These are phyloP conservation scores for Colletotrichum neosansevieriae DNA, from an alignment of 2,329 filamentous ascomycete species.

Conservation along the genomic window DNA sequence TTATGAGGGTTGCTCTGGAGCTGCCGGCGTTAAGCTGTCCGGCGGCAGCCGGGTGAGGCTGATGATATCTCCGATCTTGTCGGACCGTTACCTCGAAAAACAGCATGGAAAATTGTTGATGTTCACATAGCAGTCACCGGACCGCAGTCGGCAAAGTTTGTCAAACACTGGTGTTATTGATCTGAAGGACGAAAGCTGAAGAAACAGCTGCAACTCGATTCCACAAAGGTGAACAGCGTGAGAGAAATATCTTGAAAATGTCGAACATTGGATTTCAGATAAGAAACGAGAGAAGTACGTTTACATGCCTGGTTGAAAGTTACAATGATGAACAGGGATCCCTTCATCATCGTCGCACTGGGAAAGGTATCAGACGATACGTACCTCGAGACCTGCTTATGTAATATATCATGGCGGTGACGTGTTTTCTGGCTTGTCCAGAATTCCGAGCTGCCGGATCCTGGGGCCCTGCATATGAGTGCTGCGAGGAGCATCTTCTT, in stretches of 20 bases:
- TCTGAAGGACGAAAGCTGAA: too few species aligned
- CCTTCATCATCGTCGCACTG: too few species aligned
- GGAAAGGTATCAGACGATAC: too few species aligned
- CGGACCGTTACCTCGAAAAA: background rate
- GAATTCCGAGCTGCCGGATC: slow-evolving; percentile 7
- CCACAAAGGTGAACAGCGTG: too few species aligned
- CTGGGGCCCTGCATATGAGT: slow-evolving; percentile 12
- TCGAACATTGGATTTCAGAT: background rate
- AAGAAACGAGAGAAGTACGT: background rate
- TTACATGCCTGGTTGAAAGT: background rate
- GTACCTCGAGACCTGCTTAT: too few species aligned
- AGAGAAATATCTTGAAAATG: background rate
- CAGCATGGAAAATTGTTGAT: background rate
- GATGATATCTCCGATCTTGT: background rate
- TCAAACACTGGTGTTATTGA: background rate
- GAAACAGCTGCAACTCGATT: too few species aligned
- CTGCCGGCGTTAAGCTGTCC: background rate
- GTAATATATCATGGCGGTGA: slow-evolving; percentile 25
- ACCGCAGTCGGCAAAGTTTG: slow-evolving; percentile 6
- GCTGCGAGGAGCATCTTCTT: background rate
- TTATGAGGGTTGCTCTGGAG: too few species aligned
- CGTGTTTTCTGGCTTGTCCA: slow-evolving; percentile 16
- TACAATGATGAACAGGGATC: too few species aligned
- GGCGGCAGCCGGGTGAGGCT: background rate
- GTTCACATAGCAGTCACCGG: slow-evolving; percentile 6